Percentiles rank a stretch among this genome's conserved stretches.
These are phyloP conservation scores for Amanita pallidorosea DNA, from an alignment of 768 basidiomycete genomes.

Conservation along the genomic window DNA sequence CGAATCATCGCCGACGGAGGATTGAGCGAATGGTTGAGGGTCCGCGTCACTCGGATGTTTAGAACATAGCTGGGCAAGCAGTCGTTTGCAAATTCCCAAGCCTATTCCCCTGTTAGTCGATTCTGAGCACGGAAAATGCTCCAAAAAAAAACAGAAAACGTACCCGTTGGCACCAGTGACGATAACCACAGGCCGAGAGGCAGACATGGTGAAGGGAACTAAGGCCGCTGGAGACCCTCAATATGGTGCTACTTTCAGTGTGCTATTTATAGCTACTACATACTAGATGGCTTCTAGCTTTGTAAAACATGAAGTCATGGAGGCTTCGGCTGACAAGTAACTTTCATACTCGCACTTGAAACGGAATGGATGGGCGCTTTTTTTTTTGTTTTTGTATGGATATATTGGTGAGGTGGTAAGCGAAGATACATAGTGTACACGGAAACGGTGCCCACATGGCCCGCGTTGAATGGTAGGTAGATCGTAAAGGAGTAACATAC, in stretches of 20 bases:
- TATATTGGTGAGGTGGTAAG: no score
- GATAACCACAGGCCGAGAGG: slow-evolving; percentile 37
- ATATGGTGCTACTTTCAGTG: slow-evolving; percentile 9
- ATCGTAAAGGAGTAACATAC: no score
- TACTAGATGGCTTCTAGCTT: no score
- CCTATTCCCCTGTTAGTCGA: slow-evolving; percentile 57
- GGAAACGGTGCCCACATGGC: no score
- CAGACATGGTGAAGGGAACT: slow-evolving; percentile 15
- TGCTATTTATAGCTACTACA: no score
- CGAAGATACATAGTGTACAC: no score
- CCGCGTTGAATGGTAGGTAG: no score
- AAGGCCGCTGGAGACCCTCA: background rate
- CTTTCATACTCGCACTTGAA: no score
- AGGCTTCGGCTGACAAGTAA: no score
- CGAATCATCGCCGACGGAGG: slow-evolving; percentile 10
- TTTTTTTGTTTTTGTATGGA: no score
- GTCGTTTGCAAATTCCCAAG: slow-evolving; percentile 72
- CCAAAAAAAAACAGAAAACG: slow-evolving; percentile 7
- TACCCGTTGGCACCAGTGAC: slow-evolving; percentile 69
- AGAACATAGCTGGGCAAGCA: slow-evolving; percentile 58
- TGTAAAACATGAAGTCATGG: no score
- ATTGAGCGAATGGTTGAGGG: slow-evolving; percentile 30
- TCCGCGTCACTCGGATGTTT: slow-evolving; percentile 37
- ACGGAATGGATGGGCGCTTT: no score
- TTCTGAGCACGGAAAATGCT: background rate